Evolutionary conservation across 2,329 filamentous ascomycete species (phyloP).

Genomic region (Cercospora sojina): DNA sequence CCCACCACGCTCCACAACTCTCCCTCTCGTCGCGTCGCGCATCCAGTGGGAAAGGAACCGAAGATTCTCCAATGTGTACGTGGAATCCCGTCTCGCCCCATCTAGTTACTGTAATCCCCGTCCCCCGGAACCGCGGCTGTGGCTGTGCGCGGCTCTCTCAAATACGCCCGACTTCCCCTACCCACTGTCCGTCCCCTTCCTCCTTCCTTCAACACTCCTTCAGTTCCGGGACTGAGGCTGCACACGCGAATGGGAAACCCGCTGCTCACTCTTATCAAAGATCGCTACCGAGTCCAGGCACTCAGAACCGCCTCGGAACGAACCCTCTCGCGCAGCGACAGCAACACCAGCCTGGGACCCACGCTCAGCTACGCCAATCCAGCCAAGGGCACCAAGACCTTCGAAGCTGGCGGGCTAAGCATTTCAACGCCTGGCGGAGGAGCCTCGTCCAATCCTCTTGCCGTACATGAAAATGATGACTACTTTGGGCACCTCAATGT

Average conservation of each 20-base stretch:
- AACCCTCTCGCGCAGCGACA: slow-evolving; percentile 16
- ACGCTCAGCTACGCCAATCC: slow-evolving; percentile 9
- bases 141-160: not conserved
- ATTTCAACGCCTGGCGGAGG: slow-evolving; percentile 29
- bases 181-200: not conserved
- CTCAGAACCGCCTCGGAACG: slow-evolving; percentile 18
- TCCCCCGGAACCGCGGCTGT: not conserved
- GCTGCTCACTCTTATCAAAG: slow-evolving; percentile 21
- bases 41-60: not conserved
- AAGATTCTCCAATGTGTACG: slow-evolving; percentile 3
- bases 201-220: slow-evolving; percentile 15
- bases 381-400: slow-evolving; percentile 25
- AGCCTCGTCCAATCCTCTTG: slow-evolving; percentile 28
- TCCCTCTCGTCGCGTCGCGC: not conserved
- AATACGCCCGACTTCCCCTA: slow-evolving; percentile 1
- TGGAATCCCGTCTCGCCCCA: not conserved
- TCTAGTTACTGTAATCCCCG: too few species aligned
- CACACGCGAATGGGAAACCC: slow-evolving; percentile 20
- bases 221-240: slow-evolving; percentile 17
- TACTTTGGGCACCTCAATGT: slow-evolving; percentile 26
- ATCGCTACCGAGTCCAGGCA: slow-evolving; percentile 18
- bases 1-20: not conserved
- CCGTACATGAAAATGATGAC: slow-evolving; percentile 14
- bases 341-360: slow-evolving; percentile 5
- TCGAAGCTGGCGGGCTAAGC: slow-evolving; percentile 38